phyloP scores from a whole-genome alignment of 768 basidiomycete species.

The Brasilioporus rufonigricans region DNA sequence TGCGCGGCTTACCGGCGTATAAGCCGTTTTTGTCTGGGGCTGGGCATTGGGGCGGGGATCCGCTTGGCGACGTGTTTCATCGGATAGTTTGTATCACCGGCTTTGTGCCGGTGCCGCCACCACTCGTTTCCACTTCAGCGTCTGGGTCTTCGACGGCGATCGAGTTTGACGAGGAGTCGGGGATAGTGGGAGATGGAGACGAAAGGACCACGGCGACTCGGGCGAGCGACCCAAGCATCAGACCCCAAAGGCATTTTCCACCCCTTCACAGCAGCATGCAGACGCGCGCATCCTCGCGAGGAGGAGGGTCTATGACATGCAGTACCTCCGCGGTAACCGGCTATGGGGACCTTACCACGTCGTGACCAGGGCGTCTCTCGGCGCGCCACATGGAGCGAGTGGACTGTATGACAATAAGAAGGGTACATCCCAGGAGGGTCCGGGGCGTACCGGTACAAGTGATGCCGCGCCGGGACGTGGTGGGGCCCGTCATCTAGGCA shows the following conservation, averaged over 20 bases:
- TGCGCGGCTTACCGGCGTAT: conserved; percentile 17
- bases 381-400: not conserved
- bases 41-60: conserved; percentile 26
- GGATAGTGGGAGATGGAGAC: not conserved
- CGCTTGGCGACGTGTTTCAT: conserved; percentile 37
- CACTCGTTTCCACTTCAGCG: not conserved
- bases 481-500: conserved; percentile 1
- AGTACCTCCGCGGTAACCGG: conserved; percentile 26
- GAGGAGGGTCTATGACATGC: conserved; percentile 32
- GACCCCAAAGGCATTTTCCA: conserved; percentile 6
- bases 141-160: not conserved
- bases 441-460: not conserved
- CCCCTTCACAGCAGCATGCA: conserved; percentile 12
- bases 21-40: conserved; percentile 13
- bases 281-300: conserved; percentile 28
- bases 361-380: conserved; percentile 13
- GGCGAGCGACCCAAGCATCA: not conserved
- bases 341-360: conserved; percentile 29
- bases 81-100: conserved; percentile 46
- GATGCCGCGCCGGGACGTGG: not conserved
- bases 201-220: not conserved
- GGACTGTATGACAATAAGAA: not conserved
- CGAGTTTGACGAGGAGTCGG: not conserved
- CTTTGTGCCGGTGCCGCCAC: conserved; percentile 33
- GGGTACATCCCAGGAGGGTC: not conserved